Evolutionary conservation across 495 filamentous ascomycete species (phyloP), one percentile per base, ranked within the genome.

Genomic region (Penicillium cosmopolitanum): DNA sequence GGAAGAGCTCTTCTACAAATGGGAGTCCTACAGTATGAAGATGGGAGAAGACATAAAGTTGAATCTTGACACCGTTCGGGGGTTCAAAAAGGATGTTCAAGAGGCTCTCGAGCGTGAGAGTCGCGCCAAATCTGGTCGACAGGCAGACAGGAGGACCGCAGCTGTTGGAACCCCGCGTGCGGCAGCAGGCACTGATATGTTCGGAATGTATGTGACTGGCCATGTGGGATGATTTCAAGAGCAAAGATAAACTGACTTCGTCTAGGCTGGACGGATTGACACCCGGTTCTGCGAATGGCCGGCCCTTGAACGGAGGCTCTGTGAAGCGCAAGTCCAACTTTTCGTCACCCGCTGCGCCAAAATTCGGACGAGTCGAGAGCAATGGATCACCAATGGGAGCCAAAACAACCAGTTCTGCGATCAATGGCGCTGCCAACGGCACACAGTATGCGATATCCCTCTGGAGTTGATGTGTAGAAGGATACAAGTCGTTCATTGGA

Each of bases 11-110:
- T 96, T 89, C 70, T 97, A 87, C 84, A 96, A 97, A 83, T 98
- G 95, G 95, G 94, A 98, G 66, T 91, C 91, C 0, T 98, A 97
- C 79, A 89, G 87, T 69, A 88, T 98, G 64, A 96, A 93, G 76
- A 95, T 97, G 90, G 86, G 85, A 5, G 89, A 93, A 19, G 87
- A 92, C 60, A 86, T 84, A 43, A 90, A 84, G 52, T 69, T 93
- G 55, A 83, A 86, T 58, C 69, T 93, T 25, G 82, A 87, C 16
- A 90, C 83, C 1, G 82, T 89, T 42, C 79, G 86, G 54, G 81
- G 84, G 43, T 90, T 98, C 62, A 96, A 96, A 71, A 87, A 91
- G 67, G 88, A 94, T 75, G 74, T 97, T 0, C 91, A 93, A 64
- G 93, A 96, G 57, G 80, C 81, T 33, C 73, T 97, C 57, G 93